Evolutionary conservation across 1,284 basidiomycete species (phyloP), one percentile per base, ranked within the genome.

Genomic region (Somion occarium): DNA sequence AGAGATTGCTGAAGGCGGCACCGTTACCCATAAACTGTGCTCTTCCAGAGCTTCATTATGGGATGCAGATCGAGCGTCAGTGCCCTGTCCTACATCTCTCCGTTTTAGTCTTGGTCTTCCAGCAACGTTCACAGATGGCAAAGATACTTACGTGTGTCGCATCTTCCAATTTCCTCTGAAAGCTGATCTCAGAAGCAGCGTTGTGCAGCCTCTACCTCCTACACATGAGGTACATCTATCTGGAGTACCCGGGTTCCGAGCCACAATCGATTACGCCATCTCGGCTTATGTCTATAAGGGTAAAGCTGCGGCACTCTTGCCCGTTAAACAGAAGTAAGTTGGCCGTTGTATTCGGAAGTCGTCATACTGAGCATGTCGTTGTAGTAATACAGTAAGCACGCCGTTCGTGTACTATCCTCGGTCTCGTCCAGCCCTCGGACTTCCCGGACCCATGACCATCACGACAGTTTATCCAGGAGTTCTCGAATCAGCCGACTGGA

Each of bases 321-420:
- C 61, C 19, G 51, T 61, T 2, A 62, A 62, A n/a, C 58, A 59
- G 37, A 53, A 57, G 61, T 63, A 25, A 55, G 62, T 46, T 11
- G 15, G 15, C 11, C 19, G 19, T 5, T 44, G 19, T 23, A 4
- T 3, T 44, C 3, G n/a, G n/a, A n/a, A n/a, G n/a, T n/a, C n/a
- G 43, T 44, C 19, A 22, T 7, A 22, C 19, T 44, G 7, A 22
- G 43, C 19, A 22, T 22, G 20, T 5, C 20, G 20, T 27, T 23
- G 9, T 9, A 48, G 26, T 49, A 62, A 83, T 42, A 68, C 72
- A 18, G 64, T 87, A 23, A 75, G 76, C 5, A 86, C 82, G 1
- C 73, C 79, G 1, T 82, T 89, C 61, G 62, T 78, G n/a, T 87
- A 86, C 59, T 69, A 74, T 49, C 85, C 85, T 20, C 82, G 83